These are phyloP conservation scores for Xerocomus amazonicus DNA, from an alignment of 1,284 basidiomycete genomes.

Conservation along the genomic window DNA sequence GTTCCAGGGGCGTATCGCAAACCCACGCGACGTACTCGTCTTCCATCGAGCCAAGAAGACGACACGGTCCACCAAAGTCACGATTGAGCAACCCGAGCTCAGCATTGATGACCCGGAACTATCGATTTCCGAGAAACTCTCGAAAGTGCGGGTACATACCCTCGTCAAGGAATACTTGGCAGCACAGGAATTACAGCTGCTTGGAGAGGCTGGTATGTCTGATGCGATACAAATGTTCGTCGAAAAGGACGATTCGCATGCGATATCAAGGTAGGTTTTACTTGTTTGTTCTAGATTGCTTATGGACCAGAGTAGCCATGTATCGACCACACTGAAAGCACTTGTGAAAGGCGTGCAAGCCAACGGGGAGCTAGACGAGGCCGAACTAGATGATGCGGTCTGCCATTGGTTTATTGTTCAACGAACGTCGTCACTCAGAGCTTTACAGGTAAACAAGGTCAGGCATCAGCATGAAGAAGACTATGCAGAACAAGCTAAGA, in stretches of 20 bases:
- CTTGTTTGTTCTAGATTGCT: neutral
- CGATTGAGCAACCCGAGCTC: constrained; percentile 66
- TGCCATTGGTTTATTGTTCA: constrained; percentile 20
- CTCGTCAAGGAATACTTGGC: constrained; percentile 86
- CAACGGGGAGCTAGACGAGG: constrained; percentile 66
- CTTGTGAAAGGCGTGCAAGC: constrained; percentile 65
- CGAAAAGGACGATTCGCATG: constrained; percentile 92
- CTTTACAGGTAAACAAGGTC: constrained; percentile 55
- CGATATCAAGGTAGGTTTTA: constrained; percentile 74
- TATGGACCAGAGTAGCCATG: constrained; percentile 52
- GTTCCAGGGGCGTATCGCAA: constrained; percentile 88
- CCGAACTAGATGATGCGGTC: constrained; percentile 72
- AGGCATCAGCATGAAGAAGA: constrained; percentile 64
- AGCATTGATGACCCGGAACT: constrained; percentile 73
- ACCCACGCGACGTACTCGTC: constrained; percentile 88
- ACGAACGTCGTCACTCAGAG: neutral
- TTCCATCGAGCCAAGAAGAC: constrained; percentile 82
- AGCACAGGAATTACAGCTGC: constrained; percentile 84
- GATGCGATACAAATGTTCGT: constrained; percentile 92
- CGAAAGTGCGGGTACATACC: constrained; percentile 67
- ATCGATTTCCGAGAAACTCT: constrained; percentile 62
- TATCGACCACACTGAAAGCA: constrained; percentile 55
- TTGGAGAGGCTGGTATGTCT: constrained; percentile 84
- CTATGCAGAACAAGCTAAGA: constrained; percentile 46
- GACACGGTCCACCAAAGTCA: constrained; percentile 43